Conservation (phyloP, 495 filamentous ascomycete species). For the Diplogelasinospora grovesii region DNA sequence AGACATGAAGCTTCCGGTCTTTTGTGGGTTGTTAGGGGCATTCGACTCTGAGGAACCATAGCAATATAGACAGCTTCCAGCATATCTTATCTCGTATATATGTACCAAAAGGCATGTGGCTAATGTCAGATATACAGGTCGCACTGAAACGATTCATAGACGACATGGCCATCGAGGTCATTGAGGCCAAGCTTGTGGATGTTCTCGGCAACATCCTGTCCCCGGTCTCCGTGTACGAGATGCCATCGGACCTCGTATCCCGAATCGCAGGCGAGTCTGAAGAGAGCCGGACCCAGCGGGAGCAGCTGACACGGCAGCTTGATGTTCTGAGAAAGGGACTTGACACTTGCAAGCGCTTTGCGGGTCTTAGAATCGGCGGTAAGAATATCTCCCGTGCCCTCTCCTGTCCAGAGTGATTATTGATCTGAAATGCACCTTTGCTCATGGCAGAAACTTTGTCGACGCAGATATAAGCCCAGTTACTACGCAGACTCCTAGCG, state of each 20-base stretch:
- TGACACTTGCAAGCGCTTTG: slow-evolving; percentile 45
- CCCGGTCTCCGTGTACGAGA: slow-evolving; percentile 36
- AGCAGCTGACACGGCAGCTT: slow-evolving; percentile 46
- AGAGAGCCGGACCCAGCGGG: slow-evolving; percentile 38
- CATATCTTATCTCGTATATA: neutral
- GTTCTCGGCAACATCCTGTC: slow-evolving; percentile 36
- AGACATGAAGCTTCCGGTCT: too few species aligned
- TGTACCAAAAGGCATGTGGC: neutral
- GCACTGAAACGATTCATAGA: slow-evolving; percentile 57
- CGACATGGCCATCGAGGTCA: slow-evolving; percentile 50
- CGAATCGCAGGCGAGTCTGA: slow-evolving; percentile 51
- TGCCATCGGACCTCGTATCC: slow-evolving; percentile 37
- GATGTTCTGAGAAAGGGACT: slow-evolving; percentile 42
- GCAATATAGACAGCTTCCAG: too few species aligned
- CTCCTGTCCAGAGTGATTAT: too few species aligned
- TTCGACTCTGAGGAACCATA: too few species aligned
- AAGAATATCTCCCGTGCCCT: too few species aligned
- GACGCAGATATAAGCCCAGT: too few species aligned
- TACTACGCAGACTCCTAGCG: too few species aligned
- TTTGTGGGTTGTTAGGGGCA: too few species aligned
- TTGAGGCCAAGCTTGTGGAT: slow-evolving; percentile 53
- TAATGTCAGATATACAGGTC: slow-evolving; percentile 38
- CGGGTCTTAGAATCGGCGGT: slow-evolving; percentile 14
- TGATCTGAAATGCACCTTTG: too few species aligned
- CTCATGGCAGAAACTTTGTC: too few species aligned